Evolutionary conservation across 169 alveolate genomes (phyloP).

Genomic region (Plasmodium gallinaceum): DNA sequence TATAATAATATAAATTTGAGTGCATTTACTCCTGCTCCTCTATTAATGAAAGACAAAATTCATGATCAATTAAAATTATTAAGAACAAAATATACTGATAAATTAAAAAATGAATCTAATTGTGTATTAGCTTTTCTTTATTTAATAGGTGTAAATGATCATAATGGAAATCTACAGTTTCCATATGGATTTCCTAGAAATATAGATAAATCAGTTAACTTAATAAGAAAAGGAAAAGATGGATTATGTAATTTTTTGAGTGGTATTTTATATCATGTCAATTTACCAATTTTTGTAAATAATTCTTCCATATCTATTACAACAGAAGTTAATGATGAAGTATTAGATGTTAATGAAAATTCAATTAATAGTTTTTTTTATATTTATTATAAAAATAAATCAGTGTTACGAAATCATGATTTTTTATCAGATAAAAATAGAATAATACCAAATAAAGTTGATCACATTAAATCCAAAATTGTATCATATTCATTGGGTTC

Average conservation of each 20-base stretch:
- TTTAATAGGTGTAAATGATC: slow-evolving; percentile 86
- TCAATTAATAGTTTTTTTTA: slow-evolving; percentile 41
- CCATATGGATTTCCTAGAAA: slow-evolving; percentile 92
- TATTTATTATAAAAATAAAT: slow-evolving; percentile 54
- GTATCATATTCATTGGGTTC: slow-evolving; percentile 73
- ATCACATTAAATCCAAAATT: slow-evolving; percentile 61
- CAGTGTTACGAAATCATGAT: slow-evolving; percentile 7
- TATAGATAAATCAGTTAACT: slow-evolving; percentile 80
- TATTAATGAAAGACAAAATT: slow-evolving; percentile 22
- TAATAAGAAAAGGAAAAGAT: slow-evolving; percentile 85
- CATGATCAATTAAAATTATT: slow-evolving; percentile 68
- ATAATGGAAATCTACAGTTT: slow-evolving; percentile 83
- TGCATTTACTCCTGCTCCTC: slow-evolving; percentile 55
- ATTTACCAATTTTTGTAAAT: slow-evolving; percentile 88
- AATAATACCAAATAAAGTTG: slow-evolving; percentile 19
- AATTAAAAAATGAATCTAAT: slow-evolving; percentile 45
- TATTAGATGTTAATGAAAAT: slow-evolving; percentile 4
- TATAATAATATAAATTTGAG: slow-evolving; percentile 18
- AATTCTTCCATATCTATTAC: slow-evolving; percentile 43
- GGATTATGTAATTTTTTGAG: slow-evolving; percentile 88
- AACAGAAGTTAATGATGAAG: slow-evolving; percentile 51
- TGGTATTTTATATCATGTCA: slow-evolving; percentile 85
- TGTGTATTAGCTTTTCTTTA: slow-evolving; percentile 88
- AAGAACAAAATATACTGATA: slow-evolving; percentile 28
- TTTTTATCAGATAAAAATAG: slow-evolving; percentile 63